Base-by-base conservation (phyloP, 1,139 yeast genomes). In the Ashbya aceris region DNA sequence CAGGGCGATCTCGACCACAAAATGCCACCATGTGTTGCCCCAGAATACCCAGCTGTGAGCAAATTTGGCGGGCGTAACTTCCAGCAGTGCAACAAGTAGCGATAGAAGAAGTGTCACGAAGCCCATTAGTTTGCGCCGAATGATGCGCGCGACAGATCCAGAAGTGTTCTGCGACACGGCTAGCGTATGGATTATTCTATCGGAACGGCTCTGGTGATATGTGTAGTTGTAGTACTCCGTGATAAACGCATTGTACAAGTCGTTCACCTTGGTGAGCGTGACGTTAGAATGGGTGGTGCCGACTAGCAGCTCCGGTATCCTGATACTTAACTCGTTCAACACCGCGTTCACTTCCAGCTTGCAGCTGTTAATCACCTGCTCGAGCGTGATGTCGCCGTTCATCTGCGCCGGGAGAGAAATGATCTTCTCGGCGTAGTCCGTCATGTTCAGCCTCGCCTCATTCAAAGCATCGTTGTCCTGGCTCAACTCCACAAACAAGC, bases 391-490 rank as follows among this genome's bases (percentile, higher is more conserved):
- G 37, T 56, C 60, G 17, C 55, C 58, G 39, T 49, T 51, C 8
- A 36, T 40, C 4, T 44, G 36, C 17, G 48, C 53, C 2, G 47
- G 42, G 2, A 58, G 42, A n/a, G 51, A 48, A 33, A 57, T 40
- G 1, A 60, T 56, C 33, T 43, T 46, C 11, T 46, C 49, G 1
- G 62, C 55, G 40, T 47, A 49, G 13, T 60, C 63, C 5, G 54
- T 41, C 43, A 57, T 39, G 27, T 50, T 51, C 39, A 60, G 39
- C 42, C 52, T 54, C 2, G 56, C 43, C 30, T 58, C 64, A 39
- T 58, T 59, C 40, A 57, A 35, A 35, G 58, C 62, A 27, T 60
- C 64, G 38, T 57, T 60, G 3, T 50, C 49, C 44, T 58, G 57
- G 42, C 61, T 56, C 36, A 60, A 41, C 34, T 56, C 53, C 32